These are phyloP conservation scores for Cunninghamia lanceolata DNA, from an alignment of 75 land plant genomes.

Conservation along the genomic window DNA sequence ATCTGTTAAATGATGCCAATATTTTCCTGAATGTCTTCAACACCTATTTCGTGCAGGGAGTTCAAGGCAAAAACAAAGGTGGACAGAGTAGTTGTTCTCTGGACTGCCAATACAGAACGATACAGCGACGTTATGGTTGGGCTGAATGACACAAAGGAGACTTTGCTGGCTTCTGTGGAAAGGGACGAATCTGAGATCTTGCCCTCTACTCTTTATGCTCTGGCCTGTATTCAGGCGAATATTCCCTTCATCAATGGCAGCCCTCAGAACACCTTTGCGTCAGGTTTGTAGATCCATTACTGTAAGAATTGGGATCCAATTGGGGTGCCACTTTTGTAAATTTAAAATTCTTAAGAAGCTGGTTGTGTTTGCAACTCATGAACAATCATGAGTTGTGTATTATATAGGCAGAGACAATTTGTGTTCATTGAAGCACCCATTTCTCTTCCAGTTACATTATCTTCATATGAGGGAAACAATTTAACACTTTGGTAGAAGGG, in stretches of 20 bases:
- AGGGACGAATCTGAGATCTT: conserved; percentile 81
- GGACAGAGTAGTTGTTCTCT: conserved; percentile 83
- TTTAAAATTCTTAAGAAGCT: not conserved
- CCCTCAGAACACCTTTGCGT: conserved; percentile 97
- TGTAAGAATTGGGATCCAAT: not conserved
- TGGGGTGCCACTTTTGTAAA: not conserved
- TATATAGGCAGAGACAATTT: not conserved
- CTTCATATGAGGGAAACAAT: not conserved
- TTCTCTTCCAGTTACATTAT: not conserved
- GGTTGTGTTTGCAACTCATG: not conserved
- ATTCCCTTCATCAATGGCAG: conserved; percentile 98
- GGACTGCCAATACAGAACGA: conserved; percentile 96
- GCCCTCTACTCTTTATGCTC: conserved; percentile 85
- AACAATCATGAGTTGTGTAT: not conserved
- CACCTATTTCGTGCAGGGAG: conserved; percentile 30
- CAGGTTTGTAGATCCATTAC: conserved; percentile 41
- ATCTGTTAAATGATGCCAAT: not conserved
- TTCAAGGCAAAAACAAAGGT: conserved; percentile 82
- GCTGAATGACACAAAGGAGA: conserved; percentile 90
- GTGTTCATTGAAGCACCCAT: not conserved
- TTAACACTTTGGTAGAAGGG: not conserved
- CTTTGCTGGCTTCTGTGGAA: conserved; percentile 70
- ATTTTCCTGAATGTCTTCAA: not conserved
- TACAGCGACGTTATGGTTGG: conserved; percentile 90
- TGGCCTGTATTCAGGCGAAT: conserved; percentile 84